A percentile compares a stretch with the other conserved stretches of the same genome.
Conservation (phyloP, 2,329 filamentous ascomycete genomes). For the Cryphonectria japonica region DNA sequence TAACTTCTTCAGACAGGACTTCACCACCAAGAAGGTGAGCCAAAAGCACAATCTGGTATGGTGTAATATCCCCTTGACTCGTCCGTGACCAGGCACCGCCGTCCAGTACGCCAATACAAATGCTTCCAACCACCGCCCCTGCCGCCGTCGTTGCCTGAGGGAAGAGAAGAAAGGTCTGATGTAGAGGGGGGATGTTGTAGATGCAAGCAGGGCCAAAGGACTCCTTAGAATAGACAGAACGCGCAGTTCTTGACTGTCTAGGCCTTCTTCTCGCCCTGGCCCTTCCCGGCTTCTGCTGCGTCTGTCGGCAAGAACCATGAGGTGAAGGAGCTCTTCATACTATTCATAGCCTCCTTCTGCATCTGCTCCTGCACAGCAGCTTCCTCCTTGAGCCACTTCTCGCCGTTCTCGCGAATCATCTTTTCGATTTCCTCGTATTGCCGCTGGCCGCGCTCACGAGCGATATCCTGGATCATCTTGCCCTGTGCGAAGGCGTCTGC, state of each 20-base stretch:
- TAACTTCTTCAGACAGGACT: background rate
- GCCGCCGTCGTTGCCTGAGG: background rate
- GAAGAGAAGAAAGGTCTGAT: background rate
- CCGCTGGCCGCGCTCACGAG: constrained; percentile 86
- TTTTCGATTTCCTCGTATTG: constrained; percentile 88
- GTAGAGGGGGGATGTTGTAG: constrained; percentile 10
- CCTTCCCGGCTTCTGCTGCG: constrained; percentile 1
- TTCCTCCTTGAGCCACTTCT: constrained; percentile 95
- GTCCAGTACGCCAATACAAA: constrained; percentile 25
- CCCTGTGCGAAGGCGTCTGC: constrained; percentile 83
- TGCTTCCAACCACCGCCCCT: constrained; percentile 14
- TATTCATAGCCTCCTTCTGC: constrained; percentile 88
- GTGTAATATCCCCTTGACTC: background rate
- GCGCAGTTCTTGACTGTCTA: background rate
- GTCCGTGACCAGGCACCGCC: background rate
- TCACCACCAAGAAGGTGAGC: background rate
- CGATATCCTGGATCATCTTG: constrained; percentile 96
- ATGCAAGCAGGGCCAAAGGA: constrained; percentile 8
- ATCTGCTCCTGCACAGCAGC: constrained; percentile 84
- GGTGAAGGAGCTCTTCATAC: constrained; percentile 80
- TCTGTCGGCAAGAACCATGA: constrained; percentile 51
- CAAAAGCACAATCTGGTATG: constrained; percentile 5
- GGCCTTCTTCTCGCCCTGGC: constrained; percentile 6
- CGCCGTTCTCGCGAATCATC: constrained; percentile 90
- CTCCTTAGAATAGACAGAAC: background rate